Percentiles rank a stretch among this genome's conserved stretches.
Evolutionary conservation across 75 land plant species (phyloP).

Genomic region (Pinus tabuliformis): DNA sequence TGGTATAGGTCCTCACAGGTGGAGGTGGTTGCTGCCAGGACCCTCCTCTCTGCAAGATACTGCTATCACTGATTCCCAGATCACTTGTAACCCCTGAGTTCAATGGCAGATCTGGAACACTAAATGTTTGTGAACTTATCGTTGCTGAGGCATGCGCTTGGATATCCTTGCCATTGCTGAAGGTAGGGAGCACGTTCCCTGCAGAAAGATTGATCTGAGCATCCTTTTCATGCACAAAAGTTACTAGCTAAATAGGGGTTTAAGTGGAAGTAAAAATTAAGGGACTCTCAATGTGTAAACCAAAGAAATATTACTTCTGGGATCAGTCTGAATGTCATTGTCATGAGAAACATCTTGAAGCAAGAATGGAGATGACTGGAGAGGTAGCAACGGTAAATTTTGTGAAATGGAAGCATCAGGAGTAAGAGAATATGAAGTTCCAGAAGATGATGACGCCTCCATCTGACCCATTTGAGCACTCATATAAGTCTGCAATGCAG

Average conservation of each 20-base stretch:
- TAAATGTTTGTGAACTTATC: conserved; percentile 66
- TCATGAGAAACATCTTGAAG: conserved; percentile 45
- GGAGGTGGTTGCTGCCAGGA: conserved; percentile 54
- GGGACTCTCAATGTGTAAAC: conserved; percentile 32
- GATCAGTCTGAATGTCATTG: conserved; percentile 41
- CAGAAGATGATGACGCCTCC: conserved; percentile 37
- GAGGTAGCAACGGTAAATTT: conserved; percentile 31
- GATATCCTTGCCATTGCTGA: conserved; percentile 37
- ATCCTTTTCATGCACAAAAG: conserved; percentile 47
- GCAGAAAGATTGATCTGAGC: conserved; percentile 54
- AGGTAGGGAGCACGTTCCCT: conserved; percentile 24
- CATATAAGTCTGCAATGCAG: conserved; percentile 38
- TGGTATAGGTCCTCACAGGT: conserved; percentile 83
- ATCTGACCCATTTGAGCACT: conserved; percentile 26
- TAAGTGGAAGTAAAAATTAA: conserved; percentile 24
- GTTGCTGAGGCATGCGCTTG: conserved; percentile 60
- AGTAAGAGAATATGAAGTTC: conserved; percentile 48
- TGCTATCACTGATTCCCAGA: conserved; percentile 56
- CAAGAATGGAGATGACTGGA: conserved; percentile 27
- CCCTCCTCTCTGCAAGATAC: conserved; percentile 39
- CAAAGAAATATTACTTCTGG: conserved; percentile 33
- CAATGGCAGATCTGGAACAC: conserved; percentile 52
- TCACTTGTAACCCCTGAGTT: conserved; percentile 65
- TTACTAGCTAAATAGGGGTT: conserved; percentile 43
- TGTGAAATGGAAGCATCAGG: conserved; percentile 37